phyloP scores from a whole-genome alignment of 2,329 filamentous ascomycete genomes.

The Fusarium sp. region DNA sequence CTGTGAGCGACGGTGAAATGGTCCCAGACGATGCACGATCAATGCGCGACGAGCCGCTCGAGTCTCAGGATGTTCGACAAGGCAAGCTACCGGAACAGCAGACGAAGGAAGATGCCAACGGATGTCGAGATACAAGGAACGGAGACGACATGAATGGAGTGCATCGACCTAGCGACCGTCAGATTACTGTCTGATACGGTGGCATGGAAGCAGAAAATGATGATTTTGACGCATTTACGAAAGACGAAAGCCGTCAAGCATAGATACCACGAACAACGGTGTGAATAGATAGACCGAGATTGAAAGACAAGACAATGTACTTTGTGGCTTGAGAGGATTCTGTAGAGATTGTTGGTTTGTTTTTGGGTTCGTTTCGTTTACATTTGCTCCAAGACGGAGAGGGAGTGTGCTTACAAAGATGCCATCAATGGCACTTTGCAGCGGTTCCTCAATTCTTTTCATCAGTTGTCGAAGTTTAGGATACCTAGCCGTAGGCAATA shows the following conservation, averaged over 20 bases:
- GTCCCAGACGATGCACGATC: slow-evolving; percentile 59
- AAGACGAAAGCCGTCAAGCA: slow-evolving; percentile 13
- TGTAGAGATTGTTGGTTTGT: neutral
- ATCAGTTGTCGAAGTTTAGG: neutral
- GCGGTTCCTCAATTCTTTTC: neutral
- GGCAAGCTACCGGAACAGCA: slow-evolving; percentile 25
- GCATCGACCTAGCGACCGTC: slow-evolving; percentile 6
- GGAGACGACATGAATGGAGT: slow-evolving; percentile 14
- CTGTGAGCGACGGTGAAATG: slow-evolving; percentile 67
- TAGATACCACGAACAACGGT: slow-evolving; percentile 36
- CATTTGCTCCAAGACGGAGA: neutral
- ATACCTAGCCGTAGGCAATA: neutral
- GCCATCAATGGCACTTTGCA: neutral
- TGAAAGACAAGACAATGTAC: neutral
- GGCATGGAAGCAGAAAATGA: neutral
- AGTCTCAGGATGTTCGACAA: slow-evolving; percentile 38
- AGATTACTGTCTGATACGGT: slow-evolving; percentile 21
- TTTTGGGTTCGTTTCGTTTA: neutral
- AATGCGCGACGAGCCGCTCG: slow-evolving; percentile 50
- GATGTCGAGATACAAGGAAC: slow-evolving; percentile 18
- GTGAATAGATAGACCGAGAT: slow-evolving; percentile 22
- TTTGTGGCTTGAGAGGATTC: neutral
- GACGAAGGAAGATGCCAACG: slow-evolving; percentile 18
- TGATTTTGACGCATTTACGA: slow-evolving; percentile 1
- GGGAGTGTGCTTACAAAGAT: slow-evolving; percentile 14